Evolutionary conservation across 2,329 filamentous ascomycete species (phyloP), one percentile per base, ranked within the genome.

Genomic region (Thelonectria discophora): DNA sequence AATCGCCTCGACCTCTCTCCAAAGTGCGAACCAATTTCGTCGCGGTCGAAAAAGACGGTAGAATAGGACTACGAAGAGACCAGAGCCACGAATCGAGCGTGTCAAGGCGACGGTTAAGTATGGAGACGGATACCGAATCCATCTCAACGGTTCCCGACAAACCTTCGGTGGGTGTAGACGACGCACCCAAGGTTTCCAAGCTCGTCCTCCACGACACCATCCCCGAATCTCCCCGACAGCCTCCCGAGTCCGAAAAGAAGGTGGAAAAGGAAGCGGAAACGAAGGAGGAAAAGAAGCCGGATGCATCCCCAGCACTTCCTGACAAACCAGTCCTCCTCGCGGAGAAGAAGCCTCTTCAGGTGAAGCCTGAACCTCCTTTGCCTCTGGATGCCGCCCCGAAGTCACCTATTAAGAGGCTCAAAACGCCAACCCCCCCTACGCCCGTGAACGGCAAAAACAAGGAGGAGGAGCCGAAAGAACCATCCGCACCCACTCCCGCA

Each of bases 1-100:
- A 83, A 34, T 86, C 85, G 17, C 85, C 87, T 32, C 82, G 89
- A 70, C 90, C 88, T 21, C 83, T 93, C 42, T 92, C 90, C 64
- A 92, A 90, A 77, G 88, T 93, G 45, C 86, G 90, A 67, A 90
- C 90, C 39, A 91, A 82, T 74, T 94, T 94, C 74, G 85, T 94
- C 54, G 86, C 90, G 17, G 84, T 94, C 47, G 90, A 93, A 73
- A 87, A 87, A 64, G 84, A 87, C 76, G 85, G 86, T 55, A 79
- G 82, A 46, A 78, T 87, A 67, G 85, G 85, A 47, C 75, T 88
- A 30, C 80, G 78, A 69, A 70, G 77, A 71, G 74, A 79, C 34
- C 69, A 69, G 32, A 79, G 77, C 65, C 72, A 73, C 66, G 76
- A 78, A 64, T 75, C 76, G n/a, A 78, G 74, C 58, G 61, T 75